phyloP scores from a whole-genome alignment of 768 basidiomycete genomes.

The Roridomyces roridus region DNA sequence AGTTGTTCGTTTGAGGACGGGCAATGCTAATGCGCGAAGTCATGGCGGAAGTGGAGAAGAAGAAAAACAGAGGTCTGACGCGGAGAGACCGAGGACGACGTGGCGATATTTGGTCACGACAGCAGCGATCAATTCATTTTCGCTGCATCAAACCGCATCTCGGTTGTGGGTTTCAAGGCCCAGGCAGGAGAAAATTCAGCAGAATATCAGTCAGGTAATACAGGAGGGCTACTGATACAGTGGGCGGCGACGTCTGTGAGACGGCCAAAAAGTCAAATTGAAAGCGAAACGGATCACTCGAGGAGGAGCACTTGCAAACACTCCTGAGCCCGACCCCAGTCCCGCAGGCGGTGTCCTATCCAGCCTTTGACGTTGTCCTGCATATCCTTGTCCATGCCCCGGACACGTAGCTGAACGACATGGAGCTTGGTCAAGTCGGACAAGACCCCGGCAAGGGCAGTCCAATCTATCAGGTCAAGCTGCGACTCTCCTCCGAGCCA shows the following conservation, averaged over 20 bases:
- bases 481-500: conserved; percentile 42
- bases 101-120: conserved; percentile 38
- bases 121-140: background rate
- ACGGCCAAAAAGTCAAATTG: conserved; percentile 14
- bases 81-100: conserved; percentile 44
- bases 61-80: conserved; percentile 48
- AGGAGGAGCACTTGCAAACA: conserved; percentile 20
- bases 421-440: conserved; percentile 18
- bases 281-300: too few relatives aligned
- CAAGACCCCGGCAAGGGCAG: conserved; percentile 29
- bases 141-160: background rate
- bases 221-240: conserved; percentile 20
- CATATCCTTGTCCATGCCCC: conserved; percentile 36
- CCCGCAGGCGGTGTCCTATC: conserved; percentile 32
- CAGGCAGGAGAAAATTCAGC: too few relatives aligned
- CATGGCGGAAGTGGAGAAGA: conserved; percentile 54
- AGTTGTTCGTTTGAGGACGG: conserved; percentile 67
- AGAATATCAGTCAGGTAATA: background rate
- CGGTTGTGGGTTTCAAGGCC: background rate
- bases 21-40: conserved; percentile 84
- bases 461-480: conserved; percentile 40
- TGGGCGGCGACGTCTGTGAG: conserved; percentile 17
- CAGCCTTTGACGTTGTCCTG: conserved; percentile 31
- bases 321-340: conserved; percentile 12
- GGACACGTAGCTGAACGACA: conserved; percentile 32